Evolutionary conservation across 2,329 filamentous ascomycete species (phyloP).

Genomic region (Cadophora sp.): DNA sequence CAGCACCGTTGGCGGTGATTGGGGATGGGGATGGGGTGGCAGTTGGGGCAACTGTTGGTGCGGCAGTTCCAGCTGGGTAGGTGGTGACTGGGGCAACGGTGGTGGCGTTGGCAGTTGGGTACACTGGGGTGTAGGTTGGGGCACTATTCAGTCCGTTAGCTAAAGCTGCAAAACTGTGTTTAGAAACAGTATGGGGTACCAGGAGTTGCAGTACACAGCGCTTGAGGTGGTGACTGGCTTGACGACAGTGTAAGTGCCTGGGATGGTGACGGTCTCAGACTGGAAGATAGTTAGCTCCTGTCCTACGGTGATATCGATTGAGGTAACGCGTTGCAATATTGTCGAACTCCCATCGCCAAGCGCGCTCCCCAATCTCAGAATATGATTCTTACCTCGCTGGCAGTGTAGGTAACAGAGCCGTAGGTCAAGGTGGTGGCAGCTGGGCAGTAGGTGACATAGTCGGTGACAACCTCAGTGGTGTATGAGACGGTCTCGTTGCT

Average conservation of each 20-base stretch:
- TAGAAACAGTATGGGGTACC: conserved; percentile 48
- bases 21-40: conserved; percentile 45
- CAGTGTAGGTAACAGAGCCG: conserved; percentile 55
- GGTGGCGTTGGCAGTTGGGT: conserved; percentile 40
- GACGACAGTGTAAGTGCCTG: conserved; percentile 43
- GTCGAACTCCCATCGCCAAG: too few relatives aligned
- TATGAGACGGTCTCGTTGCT: conserved; percentile 50
- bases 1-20: conserved; percentile 60
- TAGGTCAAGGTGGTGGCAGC: conserved; percentile 54
- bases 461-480: conserved; percentile 56
- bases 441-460: conserved; percentile 59
- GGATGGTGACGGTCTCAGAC: conserved; percentile 41
- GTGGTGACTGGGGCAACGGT: conserved; percentile 34
- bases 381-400: conserved; percentile 51
- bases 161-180: conserved; percentile 26
- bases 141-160: conserved; percentile 33
- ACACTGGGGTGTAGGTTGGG: conserved; percentile 32
- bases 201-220: conserved; percentile 55
- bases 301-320: background rate
- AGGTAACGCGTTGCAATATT: background rate
- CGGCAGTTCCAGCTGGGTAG: conserved; percentile 35
- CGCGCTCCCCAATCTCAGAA: background rate
- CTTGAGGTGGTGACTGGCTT: conserved; percentile 40
- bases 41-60: conserved; percentile 28
- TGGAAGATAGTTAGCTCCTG: conserved; percentile 28